Base-by-base conservation (phyloP, 148 eudicot species). In the Dianthus caryophyllus region DNA sequence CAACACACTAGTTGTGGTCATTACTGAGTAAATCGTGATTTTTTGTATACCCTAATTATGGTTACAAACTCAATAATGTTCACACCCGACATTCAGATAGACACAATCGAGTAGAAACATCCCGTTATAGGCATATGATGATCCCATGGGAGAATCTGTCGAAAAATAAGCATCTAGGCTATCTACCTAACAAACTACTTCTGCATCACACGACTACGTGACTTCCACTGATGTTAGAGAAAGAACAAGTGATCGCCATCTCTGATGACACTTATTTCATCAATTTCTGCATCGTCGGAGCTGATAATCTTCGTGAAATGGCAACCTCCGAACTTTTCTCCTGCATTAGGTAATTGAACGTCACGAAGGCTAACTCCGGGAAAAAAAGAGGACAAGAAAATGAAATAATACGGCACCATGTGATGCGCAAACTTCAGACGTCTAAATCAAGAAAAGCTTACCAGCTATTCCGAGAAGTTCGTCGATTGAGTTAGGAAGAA, bases 241-340 rank as follows among this genome's bases (percentile, higher is more conserved):
- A 89, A 64, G 76, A 85, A 84, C 80, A 89, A 77, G 75, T 84
- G 85, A 65, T 93, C 98, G 16, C 85, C 95, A 75, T 93, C 96
- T 83, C 90, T 74, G 38, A 93, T 66, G 39, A 87, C 91, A 49
- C 49, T 62, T 54, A 93, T 61, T 24, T 85, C 95, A 51, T 89
- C 98, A 78, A 93, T 78, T 71, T 85, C 95, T 65, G 90, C 95
- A 77, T 81, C 72, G 68, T 87, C 87, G 58, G 75, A 73, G 67
- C 75, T 89, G 70, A 83, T 67, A 9, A 84, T 73, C 56, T 75
- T 83, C 57, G 81, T 73, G 64, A 80, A 72, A 12, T 59, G 52
- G 74, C 81, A 61, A 49, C 79, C 87, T 76, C 87, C 85, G 46
- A 85, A 81, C 68, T 80, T 89, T 51, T 81, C 57, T 64, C 94